Conservation (phyloP, 2,329 filamentous ascomycete species). For the Sclerotinia trifoliorum region DNA sequence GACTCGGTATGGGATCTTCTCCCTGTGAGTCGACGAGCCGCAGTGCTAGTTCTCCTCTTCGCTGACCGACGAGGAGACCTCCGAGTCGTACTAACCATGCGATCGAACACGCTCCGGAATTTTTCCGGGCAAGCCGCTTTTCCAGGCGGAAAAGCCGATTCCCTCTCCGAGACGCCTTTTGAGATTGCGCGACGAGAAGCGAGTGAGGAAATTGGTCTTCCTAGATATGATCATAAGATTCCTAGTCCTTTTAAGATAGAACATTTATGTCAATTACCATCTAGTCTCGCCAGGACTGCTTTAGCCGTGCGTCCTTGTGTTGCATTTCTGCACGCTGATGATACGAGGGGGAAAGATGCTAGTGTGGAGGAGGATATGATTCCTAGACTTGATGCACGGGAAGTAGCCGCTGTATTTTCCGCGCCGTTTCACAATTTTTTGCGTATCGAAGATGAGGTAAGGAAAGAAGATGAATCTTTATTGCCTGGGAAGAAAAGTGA, state of each 20-base stretch:
- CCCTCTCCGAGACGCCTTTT: slow-evolving; percentile 59
- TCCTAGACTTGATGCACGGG: slow-evolving; percentile 79
- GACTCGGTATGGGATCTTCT: slow-evolving; percentile 59
- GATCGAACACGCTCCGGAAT: slow-evolving; percentile 60
- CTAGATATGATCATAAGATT: slow-evolving; percentile 65
- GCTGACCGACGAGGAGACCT: slow-evolving; percentile 80
- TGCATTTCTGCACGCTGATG: slow-evolving; percentile 69
- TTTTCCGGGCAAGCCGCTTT: slow-evolving; percentile 86
- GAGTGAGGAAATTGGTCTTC: slow-evolving; percentile 88
- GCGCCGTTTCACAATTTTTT: slow-evolving; percentile 86
- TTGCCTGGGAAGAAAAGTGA: slow-evolving; percentile 39
- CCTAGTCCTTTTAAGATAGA: slow-evolving; percentile 80
- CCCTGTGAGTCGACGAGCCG: slow-evolving; percentile 68
- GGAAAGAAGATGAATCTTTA: slow-evolving; percentile 35
- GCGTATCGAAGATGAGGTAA: slow-evolving; percentile 54
- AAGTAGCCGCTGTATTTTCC: slow-evolving; percentile 92
- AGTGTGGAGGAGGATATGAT: slow-evolving; percentile 70
- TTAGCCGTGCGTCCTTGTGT: slow-evolving; percentile 74
- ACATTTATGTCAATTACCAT: slow-evolving; percentile 81
- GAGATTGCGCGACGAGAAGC: slow-evolving; percentile 87
- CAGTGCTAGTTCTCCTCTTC: slow-evolving; percentile 84
- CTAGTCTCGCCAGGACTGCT: slow-evolving; percentile 70
- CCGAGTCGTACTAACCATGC: slow-evolving; percentile 67
- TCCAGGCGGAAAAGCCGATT: slow-evolving; percentile 73
- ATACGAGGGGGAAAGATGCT: slow-evolving; percentile 43